phyloP scores from a whole-genome alignment of 108 stramenopile genomes.

The Nitzschia palea region DNA sequence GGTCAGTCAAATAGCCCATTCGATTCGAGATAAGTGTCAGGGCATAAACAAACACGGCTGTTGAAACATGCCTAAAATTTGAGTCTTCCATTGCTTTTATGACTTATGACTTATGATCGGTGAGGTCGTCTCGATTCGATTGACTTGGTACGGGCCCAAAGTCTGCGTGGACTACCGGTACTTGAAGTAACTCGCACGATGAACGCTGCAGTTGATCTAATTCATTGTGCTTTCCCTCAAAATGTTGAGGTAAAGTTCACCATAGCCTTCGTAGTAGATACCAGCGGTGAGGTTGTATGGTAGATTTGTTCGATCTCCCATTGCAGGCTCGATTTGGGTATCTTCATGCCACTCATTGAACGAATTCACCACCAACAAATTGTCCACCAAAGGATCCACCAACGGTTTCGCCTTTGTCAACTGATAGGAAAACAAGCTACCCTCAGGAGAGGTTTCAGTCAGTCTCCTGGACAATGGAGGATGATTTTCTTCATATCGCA shows the following conservation, averaged over 20 bases:
- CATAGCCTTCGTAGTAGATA: constrained; percentile 40
- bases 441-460: constrained; percentile 16
- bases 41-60: no score
- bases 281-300: constrained; percentile 28
- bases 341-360: constrained; percentile 60
- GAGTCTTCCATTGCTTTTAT: no score
- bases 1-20: no score
- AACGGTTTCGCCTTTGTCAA: constrained; percentile 28
- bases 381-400: constrained; percentile 29
- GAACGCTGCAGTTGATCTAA: no score
- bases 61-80: no score
- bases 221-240: constrained; percentile 30
- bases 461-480: constrained; percentile 37
- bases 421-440: constrained; percentile 32
- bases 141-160: no score
- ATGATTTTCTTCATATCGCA: constrained; percentile 33
- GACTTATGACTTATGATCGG: no score
- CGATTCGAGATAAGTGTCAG: no score
- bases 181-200: no score
- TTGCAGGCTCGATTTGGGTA: constrained; percentile 46
- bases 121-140: no score
- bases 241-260: constrained; percentile 42
- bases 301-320: background rate
- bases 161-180: no score
- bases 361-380: constrained; percentile 40